Conservation (phyloP, 2,329 filamentous ascomycete species). For the Neodidymelliopsis sp. region DNA sequence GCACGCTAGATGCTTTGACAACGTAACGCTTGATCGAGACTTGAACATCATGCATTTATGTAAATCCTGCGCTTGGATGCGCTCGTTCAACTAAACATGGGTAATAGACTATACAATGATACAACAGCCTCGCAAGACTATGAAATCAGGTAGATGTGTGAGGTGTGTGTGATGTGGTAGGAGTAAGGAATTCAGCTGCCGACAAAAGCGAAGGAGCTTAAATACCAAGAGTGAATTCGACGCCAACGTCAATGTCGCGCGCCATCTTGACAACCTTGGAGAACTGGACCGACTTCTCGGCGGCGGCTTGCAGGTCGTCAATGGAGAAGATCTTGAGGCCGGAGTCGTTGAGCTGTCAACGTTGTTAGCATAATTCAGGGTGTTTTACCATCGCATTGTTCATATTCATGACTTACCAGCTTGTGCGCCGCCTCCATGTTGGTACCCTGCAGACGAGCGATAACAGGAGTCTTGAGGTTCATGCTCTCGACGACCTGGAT, state of each 20-base stretch:
- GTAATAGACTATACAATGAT: conserved; percentile 26
- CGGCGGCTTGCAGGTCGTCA: conserved; percentile 94
- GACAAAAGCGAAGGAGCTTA: conserved; percentile 55
- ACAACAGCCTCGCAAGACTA: conserved; percentile 6
- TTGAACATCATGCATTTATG: conserved; percentile 26
- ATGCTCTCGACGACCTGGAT: conserved; percentile 94
- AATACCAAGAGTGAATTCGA: conserved; percentile 73
- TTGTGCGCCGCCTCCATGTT: conserved; percentile 96
- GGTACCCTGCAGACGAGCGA: conserved; percentile 96
- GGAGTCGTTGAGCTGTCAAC: conserved; percentile 83
- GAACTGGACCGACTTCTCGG: conserved; percentile 98
- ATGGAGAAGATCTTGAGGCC: conserved; percentile 99
- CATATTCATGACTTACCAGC: conserved; percentile 58
- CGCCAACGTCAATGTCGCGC: conserved; percentile 95
- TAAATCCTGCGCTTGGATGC: conserved; percentile 9
- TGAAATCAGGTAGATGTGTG: background rate
- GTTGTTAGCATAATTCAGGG: conserved; percentile 13
- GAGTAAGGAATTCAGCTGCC: conserved; percentile 1
- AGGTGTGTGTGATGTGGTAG: background rate
- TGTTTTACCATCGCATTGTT: background rate
- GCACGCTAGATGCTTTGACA: background rate
- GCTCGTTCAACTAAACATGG: conserved; percentile 13
- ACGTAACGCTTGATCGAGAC: background rate
- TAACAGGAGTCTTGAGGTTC: conserved; percentile 95
- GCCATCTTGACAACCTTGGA: conserved; percentile 99